Evolutionary conservation across 805 yeast species (phyloP), one percentile per base, ranked within the genome.

Genomic region (Candida maesae): DNA sequence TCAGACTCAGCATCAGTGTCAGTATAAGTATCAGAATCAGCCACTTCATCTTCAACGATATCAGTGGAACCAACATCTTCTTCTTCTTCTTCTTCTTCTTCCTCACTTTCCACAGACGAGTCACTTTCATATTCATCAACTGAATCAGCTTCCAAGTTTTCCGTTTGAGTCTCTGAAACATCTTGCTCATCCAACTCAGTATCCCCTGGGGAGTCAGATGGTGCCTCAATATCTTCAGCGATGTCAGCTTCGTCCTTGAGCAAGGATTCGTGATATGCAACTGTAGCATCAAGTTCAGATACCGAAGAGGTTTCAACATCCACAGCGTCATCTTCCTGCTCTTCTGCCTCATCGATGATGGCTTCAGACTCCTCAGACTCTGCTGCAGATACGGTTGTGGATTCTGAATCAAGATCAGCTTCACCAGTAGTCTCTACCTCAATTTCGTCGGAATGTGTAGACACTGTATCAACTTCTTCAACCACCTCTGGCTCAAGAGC

Each of bases 161-260:
- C 28, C 10, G 8, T n/a, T n/a, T 25, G n/a, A 9, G 24, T 7
- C 24, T 25, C 12, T 12, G 28, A 35, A 21, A 15, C 35, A 14
- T 24, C 36, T n/a, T 28, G 14, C 16, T 29, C 36, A n/a, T n/a
- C n/a, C n/a, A n/a, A n/a, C n/a, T n/a, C n/a, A n/a, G n/a, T n/a
- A n/a, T n/a, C n/a, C n/a, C n/a, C n/a, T n/a, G n/a, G n/a, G n/a
- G n/a, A n/a, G n/a, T n/a, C n/a, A n/a, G n/a, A n/a, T n/a, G n/a
- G n/a, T n/a, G n/a, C n/a, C n/a, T n/a, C n/a, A n/a, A n/a, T n/a
- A n/a, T n/a, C n/a, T n/a, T n/a, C n/a, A 29, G 32, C 12, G 29
- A 16, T 30, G 15, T 31, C 31, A 8, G 28, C 6, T 30, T 44
- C 41, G 11, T 39, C 41, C 10, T 41, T 41, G 14, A 26, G 19